Evolutionary conservation across 441 rosid genomes (phyloP).

Genomic region (Raphanus hybrid): DNA sequence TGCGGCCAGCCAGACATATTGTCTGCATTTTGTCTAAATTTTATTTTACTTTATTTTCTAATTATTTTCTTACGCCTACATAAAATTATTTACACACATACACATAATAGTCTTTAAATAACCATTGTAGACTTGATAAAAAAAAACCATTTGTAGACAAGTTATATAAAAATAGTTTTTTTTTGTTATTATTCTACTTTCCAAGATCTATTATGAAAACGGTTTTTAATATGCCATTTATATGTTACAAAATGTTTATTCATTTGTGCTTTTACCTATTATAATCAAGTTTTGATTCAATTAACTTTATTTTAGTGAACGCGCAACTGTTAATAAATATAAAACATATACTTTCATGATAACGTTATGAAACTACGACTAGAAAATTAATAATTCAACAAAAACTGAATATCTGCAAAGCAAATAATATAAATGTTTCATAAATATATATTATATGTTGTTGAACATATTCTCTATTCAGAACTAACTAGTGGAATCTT

Average conservation of each 20-base stretch:
- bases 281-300: neutral
- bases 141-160: neutral
- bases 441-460: neutral
- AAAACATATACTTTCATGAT: neutral
- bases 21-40: slow-evolving; percentile 20
- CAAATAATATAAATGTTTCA: neutral
- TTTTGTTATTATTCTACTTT: neutral
- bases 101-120: neutral
- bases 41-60: neutral
- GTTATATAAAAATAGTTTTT: neutral
- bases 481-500: neutral
- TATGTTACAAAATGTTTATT: neutral
- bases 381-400: neutral
- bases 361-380: neutral
- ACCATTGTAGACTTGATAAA: too few relatives aligned
- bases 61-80: neutral
- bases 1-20: slow-evolving; percentile 35
- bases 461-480: neutral
- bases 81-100: neutral
- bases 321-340: neutral
- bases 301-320: neutral
- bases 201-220: neutral
- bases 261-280: neutral
- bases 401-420: neutral
- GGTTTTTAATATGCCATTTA: neutral